Evolutionary conservation across 768 basidiomycete species (phyloP).

Genomic region (Leccinum rimulosum): DNA sequence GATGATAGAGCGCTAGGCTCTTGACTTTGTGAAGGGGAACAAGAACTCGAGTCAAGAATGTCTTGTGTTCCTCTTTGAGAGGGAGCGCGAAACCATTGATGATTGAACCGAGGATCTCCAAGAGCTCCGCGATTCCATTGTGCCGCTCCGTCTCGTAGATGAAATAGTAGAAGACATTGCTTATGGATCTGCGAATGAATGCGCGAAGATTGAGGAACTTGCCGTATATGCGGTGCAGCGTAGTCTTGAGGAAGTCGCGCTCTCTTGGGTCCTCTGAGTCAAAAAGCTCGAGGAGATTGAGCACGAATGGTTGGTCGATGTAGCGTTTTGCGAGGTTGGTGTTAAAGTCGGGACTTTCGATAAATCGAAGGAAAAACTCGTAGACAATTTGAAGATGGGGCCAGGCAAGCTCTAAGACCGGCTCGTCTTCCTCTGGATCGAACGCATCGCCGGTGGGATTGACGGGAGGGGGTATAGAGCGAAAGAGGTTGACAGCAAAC

Average conservation of each 20-base stretch:
- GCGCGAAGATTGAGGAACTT: slow-evolving; percentile 99
- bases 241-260: slow-evolving; percentile 99
- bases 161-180: slow-evolving; percentile 99
- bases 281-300: slow-evolving; percentile 95
- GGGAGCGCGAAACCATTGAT: slow-evolving; percentile 99
- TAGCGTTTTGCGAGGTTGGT: slow-evolving; percentile 96
- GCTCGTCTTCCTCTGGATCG: slow-evolving; percentile 99
- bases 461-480: slow-evolving; percentile 98
- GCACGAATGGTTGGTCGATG: slow-evolving; percentile 93
- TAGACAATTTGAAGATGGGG: slow-evolving; percentile 99
- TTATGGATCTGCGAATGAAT: slow-evolving; percentile 98
- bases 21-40: slow-evolving; percentile 98
- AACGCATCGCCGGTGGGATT: slow-evolving; percentile 98
- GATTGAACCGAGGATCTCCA: slow-evolving; percentile 98
- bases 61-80: slow-evolving; percentile 99
- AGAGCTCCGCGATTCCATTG: slow-evolving; percentile 97
- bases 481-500: slow-evolving; percentile 98
- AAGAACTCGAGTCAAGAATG: slow-evolving; percentile 89
- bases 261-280: slow-evolving; percentile 99
- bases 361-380: slow-evolving; percentile 98
- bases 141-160: slow-evolving; percentile 98
- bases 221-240: slow-evolving; percentile 97
- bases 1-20: slow-evolving; percentile 95
- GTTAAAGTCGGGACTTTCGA: slow-evolving; percentile 97
- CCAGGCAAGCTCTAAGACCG: slow-evolving; percentile 98